Evolutionary conservation across 2,329 filamentous ascomycete genomes (phyloP).

Genomic region (Fusarium luffae): DNA sequence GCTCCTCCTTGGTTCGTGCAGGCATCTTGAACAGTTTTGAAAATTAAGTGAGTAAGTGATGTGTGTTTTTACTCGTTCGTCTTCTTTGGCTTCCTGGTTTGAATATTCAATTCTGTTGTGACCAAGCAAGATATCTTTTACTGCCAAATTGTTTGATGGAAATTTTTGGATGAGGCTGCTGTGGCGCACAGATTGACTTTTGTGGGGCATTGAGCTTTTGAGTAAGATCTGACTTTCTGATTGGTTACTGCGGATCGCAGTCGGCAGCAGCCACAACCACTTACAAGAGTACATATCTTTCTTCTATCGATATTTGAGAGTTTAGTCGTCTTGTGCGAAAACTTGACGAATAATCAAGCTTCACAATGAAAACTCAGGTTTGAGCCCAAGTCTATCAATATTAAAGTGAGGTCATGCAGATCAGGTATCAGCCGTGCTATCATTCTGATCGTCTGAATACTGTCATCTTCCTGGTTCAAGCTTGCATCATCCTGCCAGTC

Average conservation of each 20-base stretch:
- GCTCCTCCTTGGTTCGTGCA: constrained; percentile 52
- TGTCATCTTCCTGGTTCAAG: neutral
- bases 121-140: constrained; percentile 17
- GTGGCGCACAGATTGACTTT: constrained; percentile 23
- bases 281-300: neutral
- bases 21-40: constrained; percentile 50
- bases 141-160: constrained; percentile 17
- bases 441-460: neutral
- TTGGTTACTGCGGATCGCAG: constrained; percentile 1
- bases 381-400: neutral
- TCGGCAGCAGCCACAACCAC: neutral
- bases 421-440: neutral
- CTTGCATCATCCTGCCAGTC: too few species aligned
- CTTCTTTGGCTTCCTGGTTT: neutral
- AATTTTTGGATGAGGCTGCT: constrained; percentile 38
- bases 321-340: neutral
- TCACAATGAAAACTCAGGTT: neutral
- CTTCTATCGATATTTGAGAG: neutral
- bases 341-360: neutral
- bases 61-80: neutral
- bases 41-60: neutral
- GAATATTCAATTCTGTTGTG: constrained; percentile 9
- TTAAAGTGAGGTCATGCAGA: neutral
- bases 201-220: constrained; percentile 18
- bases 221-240: neutral